These are phyloP conservation scores for Aspergillus sp. DNA, from an alignment of 2,329 filamentous ascomycete genomes.

Conservation along the genomic window DNA sequence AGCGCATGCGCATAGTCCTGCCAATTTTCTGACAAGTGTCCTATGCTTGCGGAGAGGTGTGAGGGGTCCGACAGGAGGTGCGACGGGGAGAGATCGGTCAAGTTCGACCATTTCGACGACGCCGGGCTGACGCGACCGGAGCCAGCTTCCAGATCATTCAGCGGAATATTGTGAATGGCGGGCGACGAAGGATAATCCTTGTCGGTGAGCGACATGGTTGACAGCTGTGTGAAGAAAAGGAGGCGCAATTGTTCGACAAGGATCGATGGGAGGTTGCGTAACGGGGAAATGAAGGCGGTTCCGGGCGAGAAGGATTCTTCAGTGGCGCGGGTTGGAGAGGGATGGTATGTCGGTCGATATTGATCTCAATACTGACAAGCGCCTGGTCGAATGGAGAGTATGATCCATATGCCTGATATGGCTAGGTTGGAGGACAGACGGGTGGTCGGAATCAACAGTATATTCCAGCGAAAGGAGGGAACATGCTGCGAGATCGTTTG, in stretches of 20 bases:
- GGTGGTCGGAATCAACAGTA: background rate
- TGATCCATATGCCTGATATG: background rate
- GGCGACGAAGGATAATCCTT: conserved; percentile 17
- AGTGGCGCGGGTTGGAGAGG: background rate
- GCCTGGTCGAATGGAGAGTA: background rate
- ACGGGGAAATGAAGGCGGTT: background rate
- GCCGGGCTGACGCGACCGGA: conserved; percentile 5
- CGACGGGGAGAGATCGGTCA: conserved; percentile 23
- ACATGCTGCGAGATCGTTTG: background rate
- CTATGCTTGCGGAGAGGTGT: conserved; percentile 1
- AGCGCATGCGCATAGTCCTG: conserved; percentile 19
- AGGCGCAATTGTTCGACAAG: background rate
- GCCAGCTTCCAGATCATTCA: conserved; percentile 28
- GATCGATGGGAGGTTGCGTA: conserved; percentile 1
- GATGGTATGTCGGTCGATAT: background rate
- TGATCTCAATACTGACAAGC: background rate
- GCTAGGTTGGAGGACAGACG: background rate
- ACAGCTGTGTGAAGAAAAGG: background rate
- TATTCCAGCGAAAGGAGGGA: background rate
- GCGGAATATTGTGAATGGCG: conserved; percentile 25
- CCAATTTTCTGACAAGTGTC: conserved; percentile 24
- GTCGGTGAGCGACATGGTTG: conserved; percentile 15
- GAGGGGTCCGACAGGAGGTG: conserved; percentile 15
- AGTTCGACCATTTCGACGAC: conserved; percentile 18
- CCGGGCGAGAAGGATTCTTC: background rate